Evolutionary conservation across 2,329 filamentous ascomycete species (phyloP).

Genomic region (Amesomyces nigricolor): DNA sequence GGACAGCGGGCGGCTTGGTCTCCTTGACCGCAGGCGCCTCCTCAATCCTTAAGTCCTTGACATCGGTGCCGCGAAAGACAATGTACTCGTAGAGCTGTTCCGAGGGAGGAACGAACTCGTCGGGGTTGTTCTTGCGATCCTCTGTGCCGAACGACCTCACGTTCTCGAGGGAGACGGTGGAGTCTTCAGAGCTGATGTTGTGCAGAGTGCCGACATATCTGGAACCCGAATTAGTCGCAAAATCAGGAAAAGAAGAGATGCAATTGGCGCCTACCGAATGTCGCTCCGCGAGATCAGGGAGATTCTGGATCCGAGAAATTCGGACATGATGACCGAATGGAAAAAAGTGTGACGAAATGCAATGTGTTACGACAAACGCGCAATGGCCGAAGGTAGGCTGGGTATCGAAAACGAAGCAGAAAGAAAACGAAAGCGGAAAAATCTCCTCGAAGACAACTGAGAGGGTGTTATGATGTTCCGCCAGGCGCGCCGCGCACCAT

Average conservation of each 20-base stretch:
- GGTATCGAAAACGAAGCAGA: constrained; percentile 12
- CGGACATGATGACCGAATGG: constrained; percentile 42
- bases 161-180: constrained; percentile 94
- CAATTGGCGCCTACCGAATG: constrained; percentile 65
- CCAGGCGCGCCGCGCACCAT: constrained; percentile 17
- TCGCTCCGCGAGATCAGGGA: constrained; percentile 96
- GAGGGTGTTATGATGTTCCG: constrained; percentile 8
- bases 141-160: constrained; percentile 93
- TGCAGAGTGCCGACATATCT: constrained; percentile 95
- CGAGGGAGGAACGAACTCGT: constrained; percentile 77
- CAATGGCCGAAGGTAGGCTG: constrained; percentile 1
- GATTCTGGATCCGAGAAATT: constrained; percentile 75
- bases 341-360: constrained; percentile 12
- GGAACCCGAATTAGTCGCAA: constrained; percentile 21
- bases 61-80: constrained; percentile 95
- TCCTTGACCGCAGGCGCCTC: constrained; percentile 70
- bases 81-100: constrained; percentile 97
- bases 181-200: constrained; percentile 96
- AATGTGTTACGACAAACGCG: constrained; percentile 2
- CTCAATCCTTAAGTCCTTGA: constrained; percentile 95
- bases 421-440: neutral
- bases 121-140: constrained; percentile 70
- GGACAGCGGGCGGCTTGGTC: constrained; percentile 69
- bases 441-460: constrained; percentile 9
- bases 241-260: neutral